Base-by-base conservation (phyloP, 2,329 filamentous ascomycete genomes). In the Beauveria varroae region DNA sequence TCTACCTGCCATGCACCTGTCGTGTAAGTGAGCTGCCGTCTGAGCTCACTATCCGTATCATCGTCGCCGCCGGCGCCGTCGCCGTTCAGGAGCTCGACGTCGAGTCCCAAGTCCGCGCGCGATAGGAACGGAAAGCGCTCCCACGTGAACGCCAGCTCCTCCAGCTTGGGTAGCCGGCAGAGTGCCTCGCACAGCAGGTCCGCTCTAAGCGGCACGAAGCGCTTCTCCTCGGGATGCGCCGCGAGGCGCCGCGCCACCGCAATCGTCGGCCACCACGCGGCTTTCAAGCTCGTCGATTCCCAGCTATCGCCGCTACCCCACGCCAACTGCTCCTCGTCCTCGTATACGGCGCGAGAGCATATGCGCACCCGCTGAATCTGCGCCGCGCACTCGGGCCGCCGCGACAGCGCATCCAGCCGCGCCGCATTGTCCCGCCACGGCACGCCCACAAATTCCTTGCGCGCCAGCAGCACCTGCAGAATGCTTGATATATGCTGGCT, bases 371-470 rank as follows among this genome's bases (percentile, higher is more conserved):
- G 18, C 30, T 72, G 71, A 67, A 82, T 76, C 62, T 71, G 73
- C 49, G 67, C 67, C 56, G 75, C 73, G 37, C 80, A 74, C 6
- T 73, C 75, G 44, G 75, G 72, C 63, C 79, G 72, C 57, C 69
- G 68, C 18, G 79, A 76, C 61, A 82, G 78, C 54, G 69, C 70
- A 61, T 76, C 72, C 22, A 82, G 72, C 18, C 77, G 73, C 50
- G 72, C 69, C 47, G 78, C 72, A 64, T 81, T 79, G 8, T 78
- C 71, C 57, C 75, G 73, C 74, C 77, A 80, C 56, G 74, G 74
- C 51, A 79, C 68, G 20, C 74, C 73, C 26, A 69, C 72, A 67
- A 82, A 80, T 58, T 70, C 64, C 3, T 74, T 65, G n/a, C 70
- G 67, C 28, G 80, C 65, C 62, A 81, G 68, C 62, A 74, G 78